Evolutionary conservation across 2,329 filamentous ascomycete genomes (phyloP), one percentile per base, ranked within the genome.

Genomic region (Lachnellula occidentalis): DNA sequence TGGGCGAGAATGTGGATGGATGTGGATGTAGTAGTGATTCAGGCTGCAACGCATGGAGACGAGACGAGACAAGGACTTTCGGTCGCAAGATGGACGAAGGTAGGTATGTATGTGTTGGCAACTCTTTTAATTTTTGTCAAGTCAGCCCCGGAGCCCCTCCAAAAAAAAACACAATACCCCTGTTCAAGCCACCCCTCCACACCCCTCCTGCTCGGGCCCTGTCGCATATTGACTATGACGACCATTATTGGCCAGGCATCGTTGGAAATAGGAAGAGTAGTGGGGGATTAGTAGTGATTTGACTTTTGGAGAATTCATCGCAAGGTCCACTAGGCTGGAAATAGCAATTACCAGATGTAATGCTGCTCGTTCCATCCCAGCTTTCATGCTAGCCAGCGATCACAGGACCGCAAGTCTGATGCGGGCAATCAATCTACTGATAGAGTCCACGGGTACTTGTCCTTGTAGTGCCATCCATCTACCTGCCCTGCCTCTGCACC

Each of bases 41-140:
- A 60, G 61, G 61, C 59, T 61, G 53, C 51, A 57, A 62, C 50
- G 64, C 63, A 65, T 64, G 52, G 51, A 48, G 34, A 36, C 39
- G 41, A 54, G 43, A 48, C 52, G 14, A 39, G 36, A 43, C 9
- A 12, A 17, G 41, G 41, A 43, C 17, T 17, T 57, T 48, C 42
- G 37, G 43, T 51, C 47, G 47, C n/a, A 50, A 41, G 27, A 27
- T 27, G 27, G 27, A 27, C 8, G 22, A 5, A 22, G 3, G 27
- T 27, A 27, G 27, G 27, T 27, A 59, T 39, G 54, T 56, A 51
- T 58, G 57, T 55, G 57, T 59, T 59, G 57, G 51, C 58, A 57
- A 21, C 43, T 49, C 51, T 54, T 37, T 47, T 36, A 24, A 2
- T 22, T n/a, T 24, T 45, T 12, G 14, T n/a, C n/a, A 21, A 34